A percentile compares a stretch with the other conserved stretches of the same genome.
Conservation (phyloP, 2,329 filamentous ascomycete species). For the Scolecobasidium constrictum region DNA sequence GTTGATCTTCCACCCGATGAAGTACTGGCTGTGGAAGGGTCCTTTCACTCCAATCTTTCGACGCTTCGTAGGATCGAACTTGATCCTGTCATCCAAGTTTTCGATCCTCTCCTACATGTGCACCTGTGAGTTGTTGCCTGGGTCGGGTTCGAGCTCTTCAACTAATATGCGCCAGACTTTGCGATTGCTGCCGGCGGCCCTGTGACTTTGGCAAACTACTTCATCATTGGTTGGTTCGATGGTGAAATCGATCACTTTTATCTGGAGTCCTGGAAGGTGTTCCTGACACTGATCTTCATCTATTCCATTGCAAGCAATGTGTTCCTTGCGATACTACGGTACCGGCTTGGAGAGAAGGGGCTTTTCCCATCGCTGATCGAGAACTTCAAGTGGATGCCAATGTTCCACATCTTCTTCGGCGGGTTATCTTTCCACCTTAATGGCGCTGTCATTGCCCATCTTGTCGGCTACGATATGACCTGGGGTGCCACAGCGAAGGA, state of each 20-base stretch:
- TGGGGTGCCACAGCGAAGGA: conserved; percentile 10
- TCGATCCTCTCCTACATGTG: conserved; percentile 13
- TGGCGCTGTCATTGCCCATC: conserved; percentile 11
- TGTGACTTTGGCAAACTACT: conserved; percentile 11
- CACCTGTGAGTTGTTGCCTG: neutral
- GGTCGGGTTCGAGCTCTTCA: neutral
- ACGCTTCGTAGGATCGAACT: conserved; percentile 10
- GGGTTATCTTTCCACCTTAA: conserved; percentile 13
- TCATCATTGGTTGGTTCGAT: conserved; percentile 11
- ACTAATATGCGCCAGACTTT: conserved; percentile 8
- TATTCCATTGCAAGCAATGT: conserved; percentile 9
- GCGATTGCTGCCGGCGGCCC: conserved; percentile 11
- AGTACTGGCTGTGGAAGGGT: conserved; percentile 9
- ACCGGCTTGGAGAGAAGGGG: conserved; percentile 10
- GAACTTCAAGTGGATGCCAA: conserved; percentile 13
- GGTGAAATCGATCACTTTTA: conserved; percentile 12
- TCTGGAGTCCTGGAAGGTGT: conserved; percentile 11
- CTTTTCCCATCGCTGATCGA: conserved; percentile 11
- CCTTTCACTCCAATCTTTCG: conserved; percentile 12
- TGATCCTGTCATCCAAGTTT: conserved; percentile 10
- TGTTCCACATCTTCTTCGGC: conserved; percentile 14
- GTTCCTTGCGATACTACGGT: conserved; percentile 11
- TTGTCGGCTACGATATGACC: conserved; percentile 13
- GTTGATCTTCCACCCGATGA: conserved; percentile 12
- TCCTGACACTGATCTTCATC: conserved; percentile 11